Evolutionary conservation across 148 eudicot species (phyloP), one percentile per base, ranked within the genome.

Genomic region (Diospyros kaki): DNA sequence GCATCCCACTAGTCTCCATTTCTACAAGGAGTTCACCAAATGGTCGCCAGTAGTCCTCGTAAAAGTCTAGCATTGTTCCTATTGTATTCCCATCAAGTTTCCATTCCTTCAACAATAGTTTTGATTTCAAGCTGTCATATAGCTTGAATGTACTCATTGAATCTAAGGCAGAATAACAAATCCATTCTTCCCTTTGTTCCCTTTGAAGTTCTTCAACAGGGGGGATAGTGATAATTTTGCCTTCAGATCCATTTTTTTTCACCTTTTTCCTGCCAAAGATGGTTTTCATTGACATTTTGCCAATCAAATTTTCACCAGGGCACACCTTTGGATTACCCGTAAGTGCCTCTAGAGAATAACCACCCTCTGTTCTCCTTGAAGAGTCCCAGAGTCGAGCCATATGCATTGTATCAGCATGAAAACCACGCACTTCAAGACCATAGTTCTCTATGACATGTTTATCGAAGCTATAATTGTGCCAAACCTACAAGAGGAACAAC

Each of bases 391-490:
- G 73, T 40, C 97, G 94, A 61, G 99, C 99, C 98, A 95, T 89
- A 84, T 95, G 99, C 99, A 95, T 95, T 42, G 99, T 95, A 81
- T 95, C 99, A 80, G 97, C 99, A 81, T 87, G 90, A 83, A 95
- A 93, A 50, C 98, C 99, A 74, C 89, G 83, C n/a, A 88, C 64
- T 77, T 86, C 88, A 48, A 95, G 76, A 66, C 93, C 99, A 68
- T 93, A 89, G 78, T 93, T 95, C 78, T 92, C 91, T 79, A 95
- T 64, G 64, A 95, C 82, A 76, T 95, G 99, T 86, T 85, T 86
- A 81, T 95, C 99, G 83, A 95, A 95, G 84, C 99, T 95, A 83
- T 93, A 95, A 75, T 95, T 95, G 86, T 95, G 99, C 99, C 99
- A 95, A 46, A 95, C 99, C 99, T 95, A 82, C 80, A 88, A 41